Evolutionary conservation across 2,329 filamentous ascomycete species (phyloP), one percentile per base, ranked within the genome.

Genomic region (Diplodia seriata): DNA sequence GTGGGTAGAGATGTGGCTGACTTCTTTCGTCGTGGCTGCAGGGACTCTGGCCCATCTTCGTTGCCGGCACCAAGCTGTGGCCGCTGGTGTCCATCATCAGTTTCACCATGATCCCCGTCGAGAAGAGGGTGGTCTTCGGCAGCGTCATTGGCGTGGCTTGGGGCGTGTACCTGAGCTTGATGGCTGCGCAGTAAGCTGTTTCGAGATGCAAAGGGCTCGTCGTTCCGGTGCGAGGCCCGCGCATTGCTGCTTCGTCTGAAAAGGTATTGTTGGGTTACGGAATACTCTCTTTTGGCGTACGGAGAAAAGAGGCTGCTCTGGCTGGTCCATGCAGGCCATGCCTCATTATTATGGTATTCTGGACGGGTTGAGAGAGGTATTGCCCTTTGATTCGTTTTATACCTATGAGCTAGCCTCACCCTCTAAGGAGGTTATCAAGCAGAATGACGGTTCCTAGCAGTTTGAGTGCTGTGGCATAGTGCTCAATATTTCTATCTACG

Each of bases 51-150:
- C 76, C 77, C 15, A 76, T 80, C 74, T 73, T 77, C 68, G 71
- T 74, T 66, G 92, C 93, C 0, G 90, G 92, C 1, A 88, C 90
- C 80, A 89, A 86, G 74, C 82, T 94, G 68, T 93, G 91, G 87
- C 91, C 91, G 1, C 72, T 85, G 3, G 88, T 94, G 26, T 90
- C 89, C 70, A 75, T 91, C 20, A 75, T 91, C 70, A 91, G 91
- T 81, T 93, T 91, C 74, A 85, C 88, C 1, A 81, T 93, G 69
- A 85, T 91, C 71, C 91, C 89, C n/a, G 86, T 93, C 3, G 86
- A 93, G 73, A 85, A 85, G 64, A 84, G 91, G 47, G 89, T 91
- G 62, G 79, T 94, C 40, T 85, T 93, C 70, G 90, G 89, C n/a
- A 87, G 88, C 71, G 77, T 90, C 62, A 90, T 90, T 20, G 91